Evolutionary conservation across 2,329 filamentous ascomycete genomes (phyloP), one percentile per base, ranked within the genome.

Genomic region (Penicillium palitans): DNA sequence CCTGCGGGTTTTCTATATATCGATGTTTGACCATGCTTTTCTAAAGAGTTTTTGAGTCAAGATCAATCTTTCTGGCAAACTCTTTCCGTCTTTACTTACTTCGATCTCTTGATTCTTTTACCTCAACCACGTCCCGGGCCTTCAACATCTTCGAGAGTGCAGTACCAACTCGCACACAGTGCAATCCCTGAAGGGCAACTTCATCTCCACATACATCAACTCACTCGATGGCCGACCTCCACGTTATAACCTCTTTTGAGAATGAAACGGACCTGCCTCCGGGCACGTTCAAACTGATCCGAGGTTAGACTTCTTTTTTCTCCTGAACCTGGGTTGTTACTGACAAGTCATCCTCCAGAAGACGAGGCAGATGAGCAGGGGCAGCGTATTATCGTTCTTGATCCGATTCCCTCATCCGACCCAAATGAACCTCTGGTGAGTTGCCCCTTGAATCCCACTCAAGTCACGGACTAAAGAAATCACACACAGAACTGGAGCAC

Each of bases 401-500:
- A 74, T 33, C 76, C 76, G 1, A 55, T 72, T 21, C 76, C 77
- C 3, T 72, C 72, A 0, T 67, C 64, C 40, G 67, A 70, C 17
- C 66, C 69, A 0, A 69, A 71, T 55, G 67, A 68, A 35, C 75
- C 76, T 6, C 61, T 78, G 59, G 74, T 73, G 55, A 21, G 57
- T 49, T 57, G 6, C 29, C 19, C 10, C 6, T 42, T 19, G 17
- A 21, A 31, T 8, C 1, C 2, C n/a, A 12, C 21, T 24, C 8
- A 39, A 13, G 24, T 17, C 25, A 31, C 3, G 0, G 7, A 3
- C 8, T 37, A n/a, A n/a, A 4, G 3, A n/a, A 37, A 37, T n/a
- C 1, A 4, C n/a, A 17, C 17, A n/a, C 2, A 77, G 71, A 81
- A 82, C 63, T 82, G 80, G 80, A 71, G 73, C 17, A 72, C 64